These are phyloP conservation scores for Saccharomyces hybrid DNA, from an alignment of 1,139 yeast species.

Conservation along the genomic window DNA sequence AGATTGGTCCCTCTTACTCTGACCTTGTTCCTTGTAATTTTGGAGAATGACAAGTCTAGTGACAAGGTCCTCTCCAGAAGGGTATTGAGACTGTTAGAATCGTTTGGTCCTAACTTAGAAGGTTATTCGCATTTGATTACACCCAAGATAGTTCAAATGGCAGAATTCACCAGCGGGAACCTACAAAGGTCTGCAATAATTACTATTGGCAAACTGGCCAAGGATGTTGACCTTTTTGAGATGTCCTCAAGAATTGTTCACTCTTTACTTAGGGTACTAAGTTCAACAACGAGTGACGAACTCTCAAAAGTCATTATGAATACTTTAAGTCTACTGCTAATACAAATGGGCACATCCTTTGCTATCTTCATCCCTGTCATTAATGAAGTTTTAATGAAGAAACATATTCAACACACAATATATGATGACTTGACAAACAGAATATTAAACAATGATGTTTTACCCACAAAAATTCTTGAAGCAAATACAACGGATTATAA, in stretches of 20 bases:
- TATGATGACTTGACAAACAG: slow-evolving; percentile 79
- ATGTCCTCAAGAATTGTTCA: slow-evolving; percentile 90
- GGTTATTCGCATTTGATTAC: slow-evolving; percentile 81
- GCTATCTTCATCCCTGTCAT: slow-evolving; percentile 87
- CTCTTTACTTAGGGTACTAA: slow-evolving; percentile 67
- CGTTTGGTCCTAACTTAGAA: slow-evolving; percentile 80
- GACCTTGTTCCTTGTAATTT: slow-evolving; percentile 64
- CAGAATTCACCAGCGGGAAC: slow-evolving; percentile 55
- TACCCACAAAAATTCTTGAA: slow-evolving; percentile 71
- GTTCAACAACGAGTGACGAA: slow-evolving; percentile 47
- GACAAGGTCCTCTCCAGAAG: slow-evolving; percentile 62
- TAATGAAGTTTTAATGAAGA: slow-evolving; percentile 57
- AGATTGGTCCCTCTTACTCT: slow-evolving; percentile 71
- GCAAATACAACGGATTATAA: slow-evolving; percentile 50
- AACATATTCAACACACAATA: slow-evolving; percentile 62
- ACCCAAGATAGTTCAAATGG: slow-evolving; percentile 74
- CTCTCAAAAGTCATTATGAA: slow-evolving; percentile 60
- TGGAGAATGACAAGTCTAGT: slow-evolving; percentile 68
- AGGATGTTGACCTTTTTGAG: slow-evolving; percentile 66
- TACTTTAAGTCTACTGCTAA: slow-evolving; percentile 67
- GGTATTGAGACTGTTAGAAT: slow-evolving; percentile 83
- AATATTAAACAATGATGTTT: slow-evolving; percentile 77
- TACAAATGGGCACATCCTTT: slow-evolving; percentile 79
- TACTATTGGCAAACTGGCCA: slow-evolving; percentile 75
- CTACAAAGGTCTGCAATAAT: slow-evolving; percentile 73